These are phyloP conservation scores for Prinsepia uniflora DNA, from an alignment of 306 rosid genomes.

Conservation along the genomic window DNA sequence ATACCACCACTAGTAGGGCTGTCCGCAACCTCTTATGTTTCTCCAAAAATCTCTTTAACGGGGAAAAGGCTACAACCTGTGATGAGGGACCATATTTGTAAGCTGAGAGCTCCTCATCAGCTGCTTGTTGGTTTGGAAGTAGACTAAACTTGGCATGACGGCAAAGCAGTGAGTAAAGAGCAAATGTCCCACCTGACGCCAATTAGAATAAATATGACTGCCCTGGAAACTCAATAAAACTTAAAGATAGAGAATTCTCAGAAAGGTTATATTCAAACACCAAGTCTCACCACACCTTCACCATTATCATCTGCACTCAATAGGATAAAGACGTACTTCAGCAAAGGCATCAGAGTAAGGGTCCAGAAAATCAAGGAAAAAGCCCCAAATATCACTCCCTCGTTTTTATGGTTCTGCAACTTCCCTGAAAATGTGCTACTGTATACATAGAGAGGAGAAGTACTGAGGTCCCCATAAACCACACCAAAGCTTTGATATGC, in stretches of 20 bases:
- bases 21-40: constrained; percentile 67
- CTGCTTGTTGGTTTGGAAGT: constrained; percentile 90
- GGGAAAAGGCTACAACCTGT: constrained; percentile 42
- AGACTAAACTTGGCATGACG: constrained; percentile 80
- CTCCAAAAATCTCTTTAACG: constrained; percentile 68
- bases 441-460: constrained; percentile 82
- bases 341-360: constrained; percentile 61
- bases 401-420: constrained; percentile 38
- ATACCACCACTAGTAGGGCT: constrained; percentile 61
- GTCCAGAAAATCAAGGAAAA: constrained; percentile 90
- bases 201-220: constrained; percentile 23
- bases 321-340: constrained; percentile 67
- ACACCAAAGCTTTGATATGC: constrained; percentile 92
- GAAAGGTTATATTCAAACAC: background rate
- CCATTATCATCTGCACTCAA: constrained; percentile 82
- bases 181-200: constrained; percentile 76
- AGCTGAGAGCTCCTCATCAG: constrained; percentile 79
- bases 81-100: constrained; percentile 80
- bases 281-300: constrained; percentile 52
- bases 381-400: constrained; percentile 72
- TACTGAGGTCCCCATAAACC: constrained; percentile 81
- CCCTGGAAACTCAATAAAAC: constrained; percentile 11
- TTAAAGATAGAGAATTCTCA: background rate
- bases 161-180: constrained; percentile 80
- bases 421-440: constrained; percentile 62